These are phyloP conservation scores for Lactarius sanguifluus DNA, from an alignment of 768 basidiomycete genomes.

Conservation along the genomic window DNA sequence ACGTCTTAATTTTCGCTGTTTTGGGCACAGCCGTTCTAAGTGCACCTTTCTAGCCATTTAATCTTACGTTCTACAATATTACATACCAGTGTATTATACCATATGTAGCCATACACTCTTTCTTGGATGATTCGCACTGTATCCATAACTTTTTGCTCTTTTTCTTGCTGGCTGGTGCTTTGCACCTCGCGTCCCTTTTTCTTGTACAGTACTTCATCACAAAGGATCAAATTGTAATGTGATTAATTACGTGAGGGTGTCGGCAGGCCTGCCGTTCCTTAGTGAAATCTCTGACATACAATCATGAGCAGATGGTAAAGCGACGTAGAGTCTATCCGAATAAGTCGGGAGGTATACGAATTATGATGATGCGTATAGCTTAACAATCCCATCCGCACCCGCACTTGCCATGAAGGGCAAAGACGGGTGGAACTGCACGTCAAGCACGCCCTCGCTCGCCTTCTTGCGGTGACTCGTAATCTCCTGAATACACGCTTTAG, in stretches of 20 bases:
- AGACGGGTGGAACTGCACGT: conserved; percentile 80
- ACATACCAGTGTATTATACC: conserved; percentile 37
- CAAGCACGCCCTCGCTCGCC: conserved; percentile 86
- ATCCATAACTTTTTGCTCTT: conserved; percentile 13
- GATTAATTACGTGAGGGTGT: conserved; percentile 4
- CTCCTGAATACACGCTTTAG: conserved; percentile 84
- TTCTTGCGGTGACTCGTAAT: conserved; percentile 87
- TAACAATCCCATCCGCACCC: conserved; percentile 94
- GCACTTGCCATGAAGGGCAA: conserved; percentile 88
- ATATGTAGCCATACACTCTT: conserved; percentile 41
- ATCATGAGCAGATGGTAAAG: conserved; percentile 25
- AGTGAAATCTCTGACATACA: conserved; percentile 15
- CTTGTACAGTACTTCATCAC: neutral
- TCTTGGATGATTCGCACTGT: conserved; percentile 21
- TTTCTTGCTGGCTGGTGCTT: neutral
- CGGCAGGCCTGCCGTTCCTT: conserved; percentile 1
- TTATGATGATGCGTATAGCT: conserved; percentile 86
- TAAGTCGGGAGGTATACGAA: conserved; percentile 17
- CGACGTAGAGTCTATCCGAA: conserved; percentile 17
- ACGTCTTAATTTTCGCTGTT: conserved; percentile 14
- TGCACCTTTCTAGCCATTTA: conserved; percentile 18
- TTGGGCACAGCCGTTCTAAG: neutral
- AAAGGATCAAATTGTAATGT: neutral
- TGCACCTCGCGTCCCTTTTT: neutral
- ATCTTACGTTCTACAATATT: neutral